phyloP scores from a whole-genome alignment of 495 filamentous ascomycete species.

The Apodospora peruviana region DNA sequence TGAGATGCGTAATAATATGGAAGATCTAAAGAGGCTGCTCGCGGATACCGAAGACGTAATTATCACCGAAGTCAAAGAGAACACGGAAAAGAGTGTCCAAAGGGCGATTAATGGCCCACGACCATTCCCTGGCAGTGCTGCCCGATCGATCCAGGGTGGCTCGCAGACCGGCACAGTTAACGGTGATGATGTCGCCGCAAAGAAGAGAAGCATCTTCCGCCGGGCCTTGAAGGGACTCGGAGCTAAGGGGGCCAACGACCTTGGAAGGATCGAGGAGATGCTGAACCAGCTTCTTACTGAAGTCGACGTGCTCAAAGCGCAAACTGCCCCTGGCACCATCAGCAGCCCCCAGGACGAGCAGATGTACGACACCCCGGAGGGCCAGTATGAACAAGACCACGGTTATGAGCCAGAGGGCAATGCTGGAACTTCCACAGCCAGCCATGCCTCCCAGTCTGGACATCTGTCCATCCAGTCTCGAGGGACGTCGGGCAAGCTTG shows the following conservation, averaged over 20 bases:
- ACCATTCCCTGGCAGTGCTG: conserved; percentile 64
- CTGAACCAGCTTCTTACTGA: conserved; percentile 85
- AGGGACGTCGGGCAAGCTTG: conserved; percentile 52
- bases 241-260: conserved; percentile 78
- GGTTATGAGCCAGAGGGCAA: conserved; percentile 82
- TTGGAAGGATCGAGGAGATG: conserved; percentile 92
- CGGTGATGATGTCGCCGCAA: conserved; percentile 65
- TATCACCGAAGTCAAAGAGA: conserved; percentile 75
- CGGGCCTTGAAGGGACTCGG: conserved; percentile 86
- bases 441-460: conserved; percentile 65
- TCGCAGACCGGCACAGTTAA: conserved; percentile 56
- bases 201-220: conserved; percentile 85
- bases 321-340: conserved; percentile 35
- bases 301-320: conserved; percentile 79
- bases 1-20: conserved; percentile 95
- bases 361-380: conserved; percentile 52
- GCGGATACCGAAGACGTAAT: conserved; percentile 79
- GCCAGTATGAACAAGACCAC: conserved; percentile 52
- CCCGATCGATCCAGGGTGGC: conserved; percentile 47
- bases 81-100: conserved; percentile 77
- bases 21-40: conserved; percentile 91
- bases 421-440: conserved; percentile 69
- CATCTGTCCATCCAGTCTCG: conserved; percentile 66
- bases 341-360: conserved; percentile 33
- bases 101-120: conserved; percentile 82